Evolutionary conservation across 176 grass and related monocot genomes (phyloP), one percentile per base, ranked within the genome.

Genomic region (Lolium perenne): DNA sequence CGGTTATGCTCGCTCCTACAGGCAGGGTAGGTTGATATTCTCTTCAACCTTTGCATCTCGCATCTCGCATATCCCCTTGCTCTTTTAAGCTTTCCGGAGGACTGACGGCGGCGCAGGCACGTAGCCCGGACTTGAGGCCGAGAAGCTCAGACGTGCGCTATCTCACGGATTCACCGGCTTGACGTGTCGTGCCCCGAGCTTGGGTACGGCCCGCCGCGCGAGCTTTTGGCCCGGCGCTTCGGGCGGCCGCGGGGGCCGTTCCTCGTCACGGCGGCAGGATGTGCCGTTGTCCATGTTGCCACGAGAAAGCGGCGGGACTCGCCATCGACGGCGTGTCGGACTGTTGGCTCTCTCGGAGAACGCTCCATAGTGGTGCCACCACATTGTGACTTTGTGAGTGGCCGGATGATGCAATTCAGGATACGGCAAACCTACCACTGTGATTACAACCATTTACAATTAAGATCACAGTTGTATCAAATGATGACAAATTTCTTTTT

Each of bases 151-250:
- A 20, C 14, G n/a, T 0, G 40, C 23, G 60, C 15, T 29, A 12
- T 56, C 35, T 74, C 21, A 0, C 11, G 6, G 48, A 38, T 57
- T 77, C 51, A 9, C 74, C 21, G 26, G 17, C 26, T 38, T 25
- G 46, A 70, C 38, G 38, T 70, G 67, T 70, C 67, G 67, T 70
- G 38, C 43, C 59, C 32, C 38, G 18, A 43, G 41, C 56, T 38
- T 70, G 45, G 48, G 5, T 1, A 2, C 26, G 45, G 41, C 41
- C 58, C 70, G 59, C 12, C 62, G 13, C 53, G 53, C 53, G 18
- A n/a, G 57, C 29, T 56, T 82, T 82, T 71, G 32, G 32, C 7
- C n/a, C 17, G 45, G 72, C 60, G 49, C 21, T 89, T 85, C 82
- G 80, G 45, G 50, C 3, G 32, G 32, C 32, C 32, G 32, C 32